Conservation (phyloP, 495 filamentous ascomycete genomes). For the Oleoguttula mirabilis region DNA sequence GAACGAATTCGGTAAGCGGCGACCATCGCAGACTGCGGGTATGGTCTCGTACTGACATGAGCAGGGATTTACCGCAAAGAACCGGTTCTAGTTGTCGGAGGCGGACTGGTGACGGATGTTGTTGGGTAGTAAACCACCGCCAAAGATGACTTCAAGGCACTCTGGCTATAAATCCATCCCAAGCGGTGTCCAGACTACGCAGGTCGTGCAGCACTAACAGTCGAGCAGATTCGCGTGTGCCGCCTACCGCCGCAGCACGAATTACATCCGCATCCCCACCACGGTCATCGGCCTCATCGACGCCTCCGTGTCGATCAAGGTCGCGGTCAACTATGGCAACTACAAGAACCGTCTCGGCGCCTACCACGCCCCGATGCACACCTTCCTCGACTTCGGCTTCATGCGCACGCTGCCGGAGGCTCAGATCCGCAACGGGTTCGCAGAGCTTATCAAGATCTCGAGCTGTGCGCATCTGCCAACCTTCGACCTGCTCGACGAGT, state of each 20-base stretch:
- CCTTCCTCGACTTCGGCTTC: constrained; percentile 56
- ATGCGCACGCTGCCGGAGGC: constrained; percentile 45
- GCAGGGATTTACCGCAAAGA: constrained; percentile 31
- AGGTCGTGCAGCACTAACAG: constrained; percentile 10
- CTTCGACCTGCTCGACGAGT: constrained; percentile 48
- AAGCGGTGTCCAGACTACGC: background rate
- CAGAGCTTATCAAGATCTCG: constrained; percentile 56
- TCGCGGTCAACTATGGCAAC: constrained; percentile 53
- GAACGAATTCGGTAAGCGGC: constrained; percentile 46
- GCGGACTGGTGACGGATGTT: constrained; percentile 53
- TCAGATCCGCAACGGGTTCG: constrained; percentile 54
- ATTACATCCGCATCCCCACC: constrained; percentile 44
- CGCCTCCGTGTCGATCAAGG: constrained; percentile 52
- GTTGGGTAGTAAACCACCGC: constrained; percentile 39
- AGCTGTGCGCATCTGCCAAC: constrained; percentile 47
- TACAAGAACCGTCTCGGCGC: constrained; percentile 57
- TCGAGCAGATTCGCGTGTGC: constrained; percentile 42
- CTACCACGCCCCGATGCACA: constrained; percentile 53
- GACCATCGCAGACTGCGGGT: background rate
- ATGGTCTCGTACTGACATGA: background rate
- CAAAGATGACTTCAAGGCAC: constrained; percentile 35
- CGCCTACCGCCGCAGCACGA: constrained; percentile 31
- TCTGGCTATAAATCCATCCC: constrained; percentile 29
- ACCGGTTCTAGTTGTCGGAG: constrained; percentile 52
- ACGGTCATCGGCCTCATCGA: constrained; percentile 57